Evolutionary conservation across 2,329 filamentous ascomycete species (phyloP).

Genomic region (Aspergillus hiratsukae): DNA sequence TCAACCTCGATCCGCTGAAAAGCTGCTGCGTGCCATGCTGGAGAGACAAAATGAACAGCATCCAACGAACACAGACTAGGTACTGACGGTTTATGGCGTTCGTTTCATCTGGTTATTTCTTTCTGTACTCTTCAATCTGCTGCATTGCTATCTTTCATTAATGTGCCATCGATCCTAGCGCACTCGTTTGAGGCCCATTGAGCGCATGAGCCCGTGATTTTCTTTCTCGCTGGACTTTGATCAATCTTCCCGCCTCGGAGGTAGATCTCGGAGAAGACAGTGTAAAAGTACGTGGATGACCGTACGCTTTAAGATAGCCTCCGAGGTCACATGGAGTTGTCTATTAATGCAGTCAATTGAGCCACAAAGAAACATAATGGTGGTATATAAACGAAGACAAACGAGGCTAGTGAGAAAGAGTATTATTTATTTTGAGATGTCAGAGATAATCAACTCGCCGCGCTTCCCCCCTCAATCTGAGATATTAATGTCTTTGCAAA

Average conservation of each 20-base stretch:
- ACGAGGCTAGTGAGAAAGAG: background rate
- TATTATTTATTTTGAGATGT: background rate
- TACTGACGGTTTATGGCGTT: background rate
- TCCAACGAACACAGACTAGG: background rate
- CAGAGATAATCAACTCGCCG: background rate
- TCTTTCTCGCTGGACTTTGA: too few species aligned
- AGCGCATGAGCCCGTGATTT: too few species aligned
- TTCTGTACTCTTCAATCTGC: background rate
- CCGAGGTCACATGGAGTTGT: background rate
- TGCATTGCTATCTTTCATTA: background rate
- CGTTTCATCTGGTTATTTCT: background rate
- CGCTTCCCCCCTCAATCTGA: slow-evolving; percentile 18
- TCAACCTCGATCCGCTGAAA: slow-evolving; percentile 32
- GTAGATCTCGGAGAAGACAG: too few species aligned
- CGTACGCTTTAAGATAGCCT: background rate
- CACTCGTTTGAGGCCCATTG: too few species aligned
- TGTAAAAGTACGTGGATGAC: background rate
- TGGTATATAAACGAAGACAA: background rate
- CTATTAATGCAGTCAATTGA: background rate
- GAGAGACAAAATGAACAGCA: slow-evolving; percentile 19
- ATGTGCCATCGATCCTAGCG: too few species aligned
- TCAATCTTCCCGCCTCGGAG: too few species aligned
- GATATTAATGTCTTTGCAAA: slow-evolving; percentile 35
- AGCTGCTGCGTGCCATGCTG: slow-evolving; percentile 33
- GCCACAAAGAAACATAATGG: background rate